Conservation (phyloP, 257 asterid genomes). For the Solanum clarkiae region DNA sequence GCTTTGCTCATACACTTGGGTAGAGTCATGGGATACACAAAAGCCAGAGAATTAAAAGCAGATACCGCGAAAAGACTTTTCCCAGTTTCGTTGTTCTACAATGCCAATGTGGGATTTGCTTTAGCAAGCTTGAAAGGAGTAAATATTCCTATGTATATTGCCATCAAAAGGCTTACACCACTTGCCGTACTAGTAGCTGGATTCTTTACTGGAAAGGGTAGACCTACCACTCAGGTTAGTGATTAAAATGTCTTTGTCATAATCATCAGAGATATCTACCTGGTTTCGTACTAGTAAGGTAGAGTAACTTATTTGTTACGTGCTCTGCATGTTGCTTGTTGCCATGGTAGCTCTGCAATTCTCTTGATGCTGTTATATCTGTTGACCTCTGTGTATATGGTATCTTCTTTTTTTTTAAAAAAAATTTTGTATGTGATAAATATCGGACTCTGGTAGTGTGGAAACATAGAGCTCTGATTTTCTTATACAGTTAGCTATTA, state of each 20-base stretch:
- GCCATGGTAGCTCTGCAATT: not conserved
- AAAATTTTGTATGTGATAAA: not conserved
- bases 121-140: constrained; percentile 97
- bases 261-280: not conserved
- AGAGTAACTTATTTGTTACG: not conserved
- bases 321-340: not conserved
- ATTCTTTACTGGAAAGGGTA: constrained; percentile 76
- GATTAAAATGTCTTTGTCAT: not conserved
- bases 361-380: not conserved
- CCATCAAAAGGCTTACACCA: constrained; percentile 97
- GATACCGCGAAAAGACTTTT: constrained; percentile 74
- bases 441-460: not conserved
- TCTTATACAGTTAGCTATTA: not conserved
- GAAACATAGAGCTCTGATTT: not conserved
- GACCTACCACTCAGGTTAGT: constrained; percentile 79
- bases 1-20: constrained; percentile 72
- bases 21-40: constrained; percentile 69
- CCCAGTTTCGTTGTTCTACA: constrained; percentile 85
- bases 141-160: constrained; percentile 97
- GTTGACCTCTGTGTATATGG: not conserved
- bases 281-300: not conserved
- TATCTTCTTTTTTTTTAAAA: too few relatives aligned
- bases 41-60: constrained; percentile 49
- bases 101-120: constrained; percentile 96
- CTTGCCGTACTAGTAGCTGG: constrained; percentile 93